Percentiles rank a stretch among this genome's conserved stretches.
phyloP scores from a whole-genome alignment of 1,284 basidiomycete genomes.

The Pseudozyma sp. region DNA sequence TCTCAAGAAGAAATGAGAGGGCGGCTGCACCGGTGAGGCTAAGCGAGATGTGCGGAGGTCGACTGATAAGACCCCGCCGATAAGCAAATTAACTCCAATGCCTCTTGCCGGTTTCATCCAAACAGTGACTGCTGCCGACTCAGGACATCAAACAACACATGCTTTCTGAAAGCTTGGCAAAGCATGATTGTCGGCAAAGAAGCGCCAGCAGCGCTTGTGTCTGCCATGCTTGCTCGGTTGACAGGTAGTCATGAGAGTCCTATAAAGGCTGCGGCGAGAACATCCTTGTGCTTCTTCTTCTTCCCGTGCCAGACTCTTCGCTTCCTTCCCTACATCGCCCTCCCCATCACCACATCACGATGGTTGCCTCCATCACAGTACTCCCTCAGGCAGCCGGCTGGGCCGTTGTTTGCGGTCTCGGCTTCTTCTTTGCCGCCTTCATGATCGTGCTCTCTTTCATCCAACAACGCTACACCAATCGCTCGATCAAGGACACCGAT shows the following conservation, averaged over 20 bases:
- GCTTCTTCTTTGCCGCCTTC: conserved; percentile 56
- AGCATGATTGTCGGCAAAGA: no score
- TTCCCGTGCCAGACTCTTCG: not conserved
- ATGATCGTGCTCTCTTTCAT: conserved; percentile 62
- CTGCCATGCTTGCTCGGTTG: no score
- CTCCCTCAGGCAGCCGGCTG: conserved; percentile 62
- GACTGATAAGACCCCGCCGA: conserved; percentile 7
- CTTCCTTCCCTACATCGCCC: not conserved
- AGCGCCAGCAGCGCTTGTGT: no score
- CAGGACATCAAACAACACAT: not conserved
- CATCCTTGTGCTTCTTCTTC: not conserved
- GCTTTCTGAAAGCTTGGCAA: no score
- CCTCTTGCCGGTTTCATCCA: no score
- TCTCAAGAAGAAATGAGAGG: no score
- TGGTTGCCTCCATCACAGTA: conserved; percentile 45
- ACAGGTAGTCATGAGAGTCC: no score
- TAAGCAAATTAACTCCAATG: not conserved
- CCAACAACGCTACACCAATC: conserved; percentile 60
- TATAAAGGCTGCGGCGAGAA: no score
- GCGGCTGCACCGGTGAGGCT: not conserved
- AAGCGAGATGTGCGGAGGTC: not conserved
- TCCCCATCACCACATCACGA: not conserved
- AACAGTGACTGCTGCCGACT: no score
- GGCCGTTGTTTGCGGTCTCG: conserved; percentile 65
- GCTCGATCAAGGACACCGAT: conserved; percentile 57